Base-by-base conservation (phyloP, 305 asterid species). In the Rubia peregrina region DNA sequence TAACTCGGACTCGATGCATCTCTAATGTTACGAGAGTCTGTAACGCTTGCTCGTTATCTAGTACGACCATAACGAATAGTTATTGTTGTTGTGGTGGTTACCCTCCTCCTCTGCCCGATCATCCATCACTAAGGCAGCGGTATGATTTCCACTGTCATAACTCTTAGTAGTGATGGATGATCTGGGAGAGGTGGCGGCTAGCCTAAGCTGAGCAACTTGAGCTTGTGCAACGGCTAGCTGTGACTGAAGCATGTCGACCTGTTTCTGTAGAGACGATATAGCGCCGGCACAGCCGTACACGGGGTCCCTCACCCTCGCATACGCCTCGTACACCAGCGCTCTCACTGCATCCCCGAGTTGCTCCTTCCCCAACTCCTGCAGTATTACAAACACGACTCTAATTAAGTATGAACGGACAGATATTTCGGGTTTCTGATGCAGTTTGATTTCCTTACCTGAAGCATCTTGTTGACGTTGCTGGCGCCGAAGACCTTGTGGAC, bases 401-500 rank as follows among this genome's bases (percentile, higher is more conserved):
- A 30, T 30, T 30, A 30, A 1, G 33, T n/a, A n/a, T n/a, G 3
- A 30, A 30, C 33, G 3, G 33, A 30, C 33, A 30, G 33, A 30
- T 30, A 30, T 30, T 30, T 1, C n/a, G n/a, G n/a, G n/a, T n/a
- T n/a, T n/a, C n/a, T 30, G 33, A 30, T 3, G 3, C 33, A 30
- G 33, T 3, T 30, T n/a, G n/a, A 30, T 3, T 30, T 30, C 33
- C 33, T 30, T 43, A 59, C 80, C 69, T 73, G 75, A 16, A 77
- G 80, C 71, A 77, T 70, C 66, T 77, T 77, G 63, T 59, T 73
- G 6, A 77, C 80, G 24, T 77, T 77, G 55, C 80, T 77, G 4
- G 80, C 80, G 8, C 77, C 80, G 21, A 77, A 77, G 1, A 77
- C 73, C 70, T 73, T 77, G 51, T 77, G 80, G 33, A 77, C 80